Evolutionary conservation across 345 rosid genomes (phyloP).

Genomic region (Hibiscus tridactylites): DNA sequence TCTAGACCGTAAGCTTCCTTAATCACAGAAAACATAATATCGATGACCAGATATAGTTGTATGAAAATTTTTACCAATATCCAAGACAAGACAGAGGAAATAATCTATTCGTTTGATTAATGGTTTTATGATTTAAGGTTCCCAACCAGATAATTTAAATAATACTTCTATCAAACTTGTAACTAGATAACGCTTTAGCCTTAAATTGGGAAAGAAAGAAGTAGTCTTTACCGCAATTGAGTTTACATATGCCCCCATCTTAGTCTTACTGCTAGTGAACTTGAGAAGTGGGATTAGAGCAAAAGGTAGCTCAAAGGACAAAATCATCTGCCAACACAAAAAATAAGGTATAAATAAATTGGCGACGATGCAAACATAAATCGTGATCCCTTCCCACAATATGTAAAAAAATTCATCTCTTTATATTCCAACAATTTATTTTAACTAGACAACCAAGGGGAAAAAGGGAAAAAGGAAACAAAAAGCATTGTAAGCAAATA

Average conservation of each 20-base stretch:
- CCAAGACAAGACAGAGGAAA: not conserved
- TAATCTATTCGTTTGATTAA: no score
- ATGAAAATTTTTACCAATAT: not conserved
- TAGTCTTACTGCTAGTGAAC: conserved; percentile 79
- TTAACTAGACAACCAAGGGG: not conserved
- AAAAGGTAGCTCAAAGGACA: conserved; percentile 93
- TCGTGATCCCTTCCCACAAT: not conserved
- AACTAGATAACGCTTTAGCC: not conserved
- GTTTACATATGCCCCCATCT: conserved; percentile 75
- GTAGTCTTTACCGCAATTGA: conserved; percentile 39
- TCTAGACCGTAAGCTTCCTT: not conserved
- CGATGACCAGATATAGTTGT: not conserved
- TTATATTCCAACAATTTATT: not conserved
- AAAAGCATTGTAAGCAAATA: not conserved
- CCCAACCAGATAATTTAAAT: no score
- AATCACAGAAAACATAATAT: not conserved
- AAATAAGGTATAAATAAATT: not conserved
- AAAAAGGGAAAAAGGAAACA: not conserved
- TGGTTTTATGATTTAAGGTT: no score
- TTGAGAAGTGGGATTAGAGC: conserved; percentile 89
- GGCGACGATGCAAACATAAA: not conserved
- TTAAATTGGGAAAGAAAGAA: not conserved
- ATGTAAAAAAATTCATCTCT: not conserved
- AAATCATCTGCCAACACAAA: conserved; percentile 58
- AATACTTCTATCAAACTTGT: no score